Evolutionary conservation across 495 filamentous ascomycete genomes (phyloP).

Genomic region (Penicillium daleae): DNA sequence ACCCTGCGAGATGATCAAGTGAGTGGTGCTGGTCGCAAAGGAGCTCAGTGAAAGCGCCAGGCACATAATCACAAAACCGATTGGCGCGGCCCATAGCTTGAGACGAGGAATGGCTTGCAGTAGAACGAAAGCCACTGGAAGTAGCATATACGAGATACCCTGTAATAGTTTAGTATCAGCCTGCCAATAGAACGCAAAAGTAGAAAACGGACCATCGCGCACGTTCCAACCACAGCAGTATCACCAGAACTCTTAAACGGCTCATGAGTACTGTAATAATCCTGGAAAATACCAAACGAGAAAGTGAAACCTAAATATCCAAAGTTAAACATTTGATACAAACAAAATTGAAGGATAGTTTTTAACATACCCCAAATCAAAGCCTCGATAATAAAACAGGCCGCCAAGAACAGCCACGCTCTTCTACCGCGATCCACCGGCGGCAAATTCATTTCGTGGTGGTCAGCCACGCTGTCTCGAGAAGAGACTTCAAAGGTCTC

Average conservation of each 20-base stretch:
- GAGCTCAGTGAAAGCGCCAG: slow-evolving; percentile 46
- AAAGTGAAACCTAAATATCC: slow-evolving; percentile 61
- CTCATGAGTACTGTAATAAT: slow-evolving; percentile 55
- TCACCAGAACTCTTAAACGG: slow-evolving; percentile 47
- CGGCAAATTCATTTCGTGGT: slow-evolving; percentile 35
- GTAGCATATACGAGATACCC: slow-evolving; percentile 56
- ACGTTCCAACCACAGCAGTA: slow-evolving; percentile 52
- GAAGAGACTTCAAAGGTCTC: slow-evolving; percentile 18
- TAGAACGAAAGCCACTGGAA: slow-evolving; percentile 47
- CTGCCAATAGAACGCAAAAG: too few species aligned
- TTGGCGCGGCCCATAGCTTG: slow-evolving; percentile 38
- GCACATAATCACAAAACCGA: slow-evolving; percentile 49
- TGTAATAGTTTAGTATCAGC: slow-evolving; percentile 9
- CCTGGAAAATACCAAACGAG: slow-evolving; percentile 64
- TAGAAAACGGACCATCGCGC: slow-evolving; percentile 38
- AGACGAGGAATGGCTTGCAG: slow-evolving; percentile 45
- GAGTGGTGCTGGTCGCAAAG: slow-evolving; percentile 45
- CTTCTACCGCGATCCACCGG: slow-evolving; percentile 61
- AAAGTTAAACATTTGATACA: not conserved
- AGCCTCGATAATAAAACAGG: slow-evolving; percentile 66
- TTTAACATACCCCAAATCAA: slow-evolving; percentile 63
- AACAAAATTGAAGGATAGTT: not conserved
- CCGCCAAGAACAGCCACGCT: slow-evolving; percentile 67
- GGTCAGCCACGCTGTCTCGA: slow-evolving; percentile 26
- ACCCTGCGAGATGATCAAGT: slow-evolving; percentile 56